These are phyloP conservation scores for Eutrema japonicum DNA, from an alignment of 345 rosid species.

Conservation along the genomic window DNA sequence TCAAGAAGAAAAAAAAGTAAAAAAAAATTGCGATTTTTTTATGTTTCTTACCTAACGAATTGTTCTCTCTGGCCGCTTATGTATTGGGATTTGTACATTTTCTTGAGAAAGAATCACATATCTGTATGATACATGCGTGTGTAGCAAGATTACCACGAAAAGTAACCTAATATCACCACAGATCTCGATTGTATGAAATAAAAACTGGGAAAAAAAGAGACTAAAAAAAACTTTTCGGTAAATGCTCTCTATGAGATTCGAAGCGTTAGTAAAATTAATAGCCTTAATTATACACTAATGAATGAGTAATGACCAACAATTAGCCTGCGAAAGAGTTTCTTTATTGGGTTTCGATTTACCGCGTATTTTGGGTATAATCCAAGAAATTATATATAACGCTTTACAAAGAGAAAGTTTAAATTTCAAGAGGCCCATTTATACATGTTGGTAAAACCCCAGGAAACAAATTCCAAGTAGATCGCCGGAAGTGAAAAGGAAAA, in stretches of 20 bases:
- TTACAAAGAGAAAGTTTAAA: neutral
- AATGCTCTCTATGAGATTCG: neutral
- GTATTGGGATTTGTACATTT: slow-evolving; percentile 71
- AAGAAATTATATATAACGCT: no score
- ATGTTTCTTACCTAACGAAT: slow-evolving; percentile 60
- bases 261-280: neutral
- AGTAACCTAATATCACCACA: slow-evolving; percentile 3
- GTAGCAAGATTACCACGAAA: neutral
- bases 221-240: neutral
- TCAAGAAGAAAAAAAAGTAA: neutral
- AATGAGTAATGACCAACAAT: neutral
- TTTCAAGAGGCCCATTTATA: neutral
- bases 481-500: no score
- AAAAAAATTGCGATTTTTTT: neutral
- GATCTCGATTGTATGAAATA: slow-evolving; percentile 15
- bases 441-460: neutral
- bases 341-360: neutral
- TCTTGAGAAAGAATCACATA: slow-evolving; percentile 47
- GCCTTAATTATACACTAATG: neutral
- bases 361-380: neutral
- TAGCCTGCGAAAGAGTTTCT: neutral
- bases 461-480: no score
- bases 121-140: slow-evolving; percentile 12
- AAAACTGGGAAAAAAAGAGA: neutral
- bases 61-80: slow-evolving; percentile 77